Base-by-base conservation (phyloP, 495 filamentous ascomycete species). In the Apiosordaria backusii region DNA sequence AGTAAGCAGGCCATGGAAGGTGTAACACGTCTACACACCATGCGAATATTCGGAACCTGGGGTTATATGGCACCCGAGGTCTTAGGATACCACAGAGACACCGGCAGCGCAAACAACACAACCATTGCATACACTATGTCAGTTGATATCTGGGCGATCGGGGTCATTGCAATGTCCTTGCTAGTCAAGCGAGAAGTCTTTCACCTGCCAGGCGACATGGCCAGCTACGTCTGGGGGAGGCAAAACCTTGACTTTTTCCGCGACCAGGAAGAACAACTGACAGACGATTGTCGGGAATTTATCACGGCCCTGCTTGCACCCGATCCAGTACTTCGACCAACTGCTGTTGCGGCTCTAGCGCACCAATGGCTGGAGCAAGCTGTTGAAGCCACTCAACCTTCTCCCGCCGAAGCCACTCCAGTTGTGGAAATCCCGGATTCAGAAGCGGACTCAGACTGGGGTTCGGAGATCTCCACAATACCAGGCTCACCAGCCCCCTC, bases 1-100 rank as follows among this genome's bases (percentile, higher is more conserved):
- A 73, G 70, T 57, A 84, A 83, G 65, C 74, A 76, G 19, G 18
- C 29, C 4, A 52, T 45, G 9, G 19, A 22, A 26, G 52, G 35
- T 18, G 57, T 5, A 18, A 65, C 59, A 19, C 57, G 23, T 4
- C 22, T 61, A 6, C 9, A 55, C 9, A 68, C 66, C 1, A 64
- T 57, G 13, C 55, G 40, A 6, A 50, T 50, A 27, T 60, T 60
- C 24, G 67, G 67, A 6, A 68, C 63, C 16, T 50, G 16, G n/a
- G 67, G 63, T 10, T 68, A 68, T 52, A 61, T 59, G 26, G 67
- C 67, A 9, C 67, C 67, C 10, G 63, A 68, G 45, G 40, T 65
- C 23, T 25, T 65, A n/a, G n/a, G 19, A 27, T 19, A 65, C n/a
- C 9, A 59, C n/a, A n/a, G 18, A 5, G 24, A 26, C 22, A 52